These are phyloP conservation scores for Rosa hybrid DNA, from an alignment of 331 rosid genomes.

Conservation along the genomic window DNA sequence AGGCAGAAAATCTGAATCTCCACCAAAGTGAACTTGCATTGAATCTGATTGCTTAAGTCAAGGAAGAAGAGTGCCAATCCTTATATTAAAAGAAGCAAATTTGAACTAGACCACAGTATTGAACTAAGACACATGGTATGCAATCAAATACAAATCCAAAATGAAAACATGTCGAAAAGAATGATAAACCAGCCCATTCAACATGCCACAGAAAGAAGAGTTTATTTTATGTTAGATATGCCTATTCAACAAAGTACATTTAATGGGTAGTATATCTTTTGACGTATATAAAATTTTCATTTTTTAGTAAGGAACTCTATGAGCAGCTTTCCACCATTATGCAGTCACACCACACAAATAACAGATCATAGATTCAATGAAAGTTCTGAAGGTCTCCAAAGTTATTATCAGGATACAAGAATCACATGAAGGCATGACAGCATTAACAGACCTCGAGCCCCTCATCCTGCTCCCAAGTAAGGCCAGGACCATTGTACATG, in stretches of 20 bases:
- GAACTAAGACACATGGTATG: constrained; percentile 5
- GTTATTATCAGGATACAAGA: constrained; percentile 66
- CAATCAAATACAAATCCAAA: constrained; percentile 22
- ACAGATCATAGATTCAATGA: constrained; percentile 2
- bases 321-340: background rate
- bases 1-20: constrained; percentile 55
- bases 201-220: background rate
- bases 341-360: background rate
- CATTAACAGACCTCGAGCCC: constrained; percentile 99
- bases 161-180: background rate
- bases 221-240: background rate
- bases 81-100: constrained; percentile 3
- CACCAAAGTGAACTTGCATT: constrained; percentile 45
- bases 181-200: background rate
- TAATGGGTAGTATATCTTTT: background rate
- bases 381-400: constrained; percentile 7
- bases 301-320: background rate
- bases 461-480: constrained; percentile 95
- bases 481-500: constrained; percentile 97
- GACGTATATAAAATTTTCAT: background rate
- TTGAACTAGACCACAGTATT: background rate
- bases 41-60: constrained; percentile 50
- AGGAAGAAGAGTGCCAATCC: constrained; percentile 39
- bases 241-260: background rate
- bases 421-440: constrained; percentile 45